Conservation (phyloP, 2,329 filamentous ascomycete species). For the Claviceps arundinis region DNA sequence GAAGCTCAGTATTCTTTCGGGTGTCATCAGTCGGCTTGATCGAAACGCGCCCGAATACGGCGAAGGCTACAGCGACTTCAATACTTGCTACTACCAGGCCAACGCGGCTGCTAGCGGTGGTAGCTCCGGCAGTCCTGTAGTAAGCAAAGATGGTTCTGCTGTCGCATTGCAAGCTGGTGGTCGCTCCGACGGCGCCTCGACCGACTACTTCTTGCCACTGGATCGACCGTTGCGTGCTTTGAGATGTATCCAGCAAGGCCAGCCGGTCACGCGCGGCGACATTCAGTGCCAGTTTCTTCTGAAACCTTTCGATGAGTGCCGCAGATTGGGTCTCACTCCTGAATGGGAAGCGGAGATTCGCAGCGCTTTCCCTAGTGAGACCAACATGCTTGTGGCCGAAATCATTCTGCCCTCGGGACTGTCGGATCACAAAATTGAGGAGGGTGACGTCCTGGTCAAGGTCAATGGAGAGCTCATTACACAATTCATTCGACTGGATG, state of each 20-base stretch:
- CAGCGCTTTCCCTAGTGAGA: constrained; percentile 77
- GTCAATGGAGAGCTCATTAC: constrained; percentile 89
- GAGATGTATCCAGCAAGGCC: constrained; percentile 65
- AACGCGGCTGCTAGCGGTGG: constrained; percentile 93
- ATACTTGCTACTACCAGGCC: constrained; percentile 89
- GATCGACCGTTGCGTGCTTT: constrained; percentile 82
- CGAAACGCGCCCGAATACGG: constrained; percentile 96
- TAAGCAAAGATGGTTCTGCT: constrained; percentile 85
- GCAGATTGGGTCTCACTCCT: constrained; percentile 69
- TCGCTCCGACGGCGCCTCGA: constrained; percentile 85
- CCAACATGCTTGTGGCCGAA: constrained; percentile 92
- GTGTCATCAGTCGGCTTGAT: constrained; percentile 90
- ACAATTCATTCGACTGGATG: constrained; percentile 83
- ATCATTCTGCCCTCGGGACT: constrained; percentile 87
- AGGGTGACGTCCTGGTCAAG: constrained; percentile 86
- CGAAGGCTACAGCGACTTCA: constrained; percentile 97
- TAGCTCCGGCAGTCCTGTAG: constrained; percentile 95
- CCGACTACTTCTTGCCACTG: constrained; percentile 91
- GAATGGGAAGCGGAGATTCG: constrained; percentile 80
- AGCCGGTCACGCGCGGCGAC: constrained; percentile 75
- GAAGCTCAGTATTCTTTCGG: constrained; percentile 93
- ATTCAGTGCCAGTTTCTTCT: constrained; percentile 96
- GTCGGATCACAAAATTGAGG: constrained; percentile 73
- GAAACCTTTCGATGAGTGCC: constrained; percentile 95
- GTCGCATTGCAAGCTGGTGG: constrained; percentile 91